Conservation (phyloP, 2,329 filamentous ascomycete genomes). For the Sarocladium brachiariae region DNA sequence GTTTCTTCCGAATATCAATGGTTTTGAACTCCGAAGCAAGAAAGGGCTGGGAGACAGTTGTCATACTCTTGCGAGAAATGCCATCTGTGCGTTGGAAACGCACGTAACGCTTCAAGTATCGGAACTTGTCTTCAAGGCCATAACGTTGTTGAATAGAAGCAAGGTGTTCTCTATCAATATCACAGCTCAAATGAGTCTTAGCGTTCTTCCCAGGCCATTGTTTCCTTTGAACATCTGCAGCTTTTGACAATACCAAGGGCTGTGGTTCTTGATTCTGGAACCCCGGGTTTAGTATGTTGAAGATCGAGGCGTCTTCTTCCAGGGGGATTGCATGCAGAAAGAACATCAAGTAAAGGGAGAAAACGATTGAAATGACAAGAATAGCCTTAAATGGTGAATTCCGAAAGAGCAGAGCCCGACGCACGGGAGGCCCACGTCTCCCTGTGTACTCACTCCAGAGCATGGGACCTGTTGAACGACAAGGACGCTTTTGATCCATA, state of each 20-base stretch:
- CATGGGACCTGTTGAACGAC: too few species aligned
- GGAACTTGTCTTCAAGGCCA: slow-evolving; percentile 41
- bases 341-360: background rate
- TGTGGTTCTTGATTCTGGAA: background rate
- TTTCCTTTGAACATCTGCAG: background rate
- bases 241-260: background rate
- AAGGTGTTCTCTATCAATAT: slow-evolving; percentile 40
- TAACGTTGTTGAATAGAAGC: slow-evolving; percentile 38
- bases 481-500: too few species aligned
- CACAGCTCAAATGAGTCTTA: slow-evolving; percentile 35
- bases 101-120: slow-evolving; percentile 51
- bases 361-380: background rate
- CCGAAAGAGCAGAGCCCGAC: background rate
- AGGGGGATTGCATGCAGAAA: background rate
- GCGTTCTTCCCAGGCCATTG: background rate
- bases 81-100: slow-evolving; percentile 41
- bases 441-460: too few species aligned
- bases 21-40: slow-evolving; percentile 41
- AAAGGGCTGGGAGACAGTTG: slow-evolving; percentile 41
- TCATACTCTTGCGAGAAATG: slow-evolving; percentile 43
- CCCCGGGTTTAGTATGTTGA: background rate
- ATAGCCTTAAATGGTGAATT: background rate
- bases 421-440: background rate
- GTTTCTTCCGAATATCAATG: slow-evolving; percentile 38
- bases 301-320: background rate